Evolutionary conservation across 2,329 filamentous ascomycete genomes (phyloP).

Genomic region (Aspergillus brunneoviolaceus): DNA sequence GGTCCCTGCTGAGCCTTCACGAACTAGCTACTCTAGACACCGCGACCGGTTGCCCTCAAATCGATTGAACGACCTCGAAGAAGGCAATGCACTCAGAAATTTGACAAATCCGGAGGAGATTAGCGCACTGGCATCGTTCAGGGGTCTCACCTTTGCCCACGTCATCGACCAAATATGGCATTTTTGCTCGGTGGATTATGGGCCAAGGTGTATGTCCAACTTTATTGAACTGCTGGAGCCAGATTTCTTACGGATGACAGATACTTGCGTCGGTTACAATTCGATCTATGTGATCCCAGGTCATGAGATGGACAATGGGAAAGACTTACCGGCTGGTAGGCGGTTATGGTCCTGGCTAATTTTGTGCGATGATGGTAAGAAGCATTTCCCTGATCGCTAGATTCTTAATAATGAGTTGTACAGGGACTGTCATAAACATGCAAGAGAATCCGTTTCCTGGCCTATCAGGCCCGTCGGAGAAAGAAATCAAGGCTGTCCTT

Average conservation of each 20-base stretch:
- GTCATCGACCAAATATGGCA: constrained; percentile 72
- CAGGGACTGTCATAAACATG: constrained; percentile 68
- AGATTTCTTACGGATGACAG: constrained; percentile 40
- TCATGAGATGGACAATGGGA: constrained; percentile 36
- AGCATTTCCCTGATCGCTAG: not conserved
- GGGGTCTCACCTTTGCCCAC: constrained; percentile 52
- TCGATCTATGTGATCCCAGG: constrained; percentile 52
- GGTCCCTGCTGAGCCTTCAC: constrained; percentile 16
- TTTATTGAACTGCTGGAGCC: not conserved
- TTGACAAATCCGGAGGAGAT: constrained; percentile 22
- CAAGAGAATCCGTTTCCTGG: constrained; percentile 60
- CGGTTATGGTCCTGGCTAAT: constrained; percentile 71
- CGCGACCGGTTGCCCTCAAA: constrained; percentile 11
- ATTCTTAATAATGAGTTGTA: constrained; percentile 8
- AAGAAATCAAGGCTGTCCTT: constrained; percentile 30
- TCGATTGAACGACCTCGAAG: constrained; percentile 33
- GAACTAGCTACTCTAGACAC: constrained; percentile 10
- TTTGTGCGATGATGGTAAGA: constrained; percentile 62
- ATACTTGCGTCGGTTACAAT: constrained; percentile 71
- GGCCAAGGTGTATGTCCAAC: constrained; percentile 55
- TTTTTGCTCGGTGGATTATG: constrained; percentile 71
- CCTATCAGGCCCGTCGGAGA: constrained; percentile 38
- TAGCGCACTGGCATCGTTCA: constrained; percentile 27
- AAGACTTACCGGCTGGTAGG: constrained; percentile 48
- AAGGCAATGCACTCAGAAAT: constrained; percentile 26